Evolutionary conservation across 768 basidiomycete genomes (phyloP).

Genomic region (Antrodiella citrinella): DNA sequence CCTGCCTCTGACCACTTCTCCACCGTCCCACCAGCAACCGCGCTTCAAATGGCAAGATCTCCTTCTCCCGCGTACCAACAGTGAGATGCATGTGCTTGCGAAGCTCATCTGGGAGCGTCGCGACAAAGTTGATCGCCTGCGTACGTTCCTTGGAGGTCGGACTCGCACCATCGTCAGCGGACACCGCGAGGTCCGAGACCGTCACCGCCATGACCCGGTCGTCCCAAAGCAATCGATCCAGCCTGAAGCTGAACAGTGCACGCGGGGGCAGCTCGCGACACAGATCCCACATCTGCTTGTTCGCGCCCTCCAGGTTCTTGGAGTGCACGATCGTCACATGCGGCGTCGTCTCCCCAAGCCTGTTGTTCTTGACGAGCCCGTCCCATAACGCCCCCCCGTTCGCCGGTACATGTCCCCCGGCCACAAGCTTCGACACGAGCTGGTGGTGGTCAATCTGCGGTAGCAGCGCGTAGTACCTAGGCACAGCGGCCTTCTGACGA

Average conservation of each 20-base stretch:
- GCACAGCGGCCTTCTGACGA: slow-evolving; percentile 17
- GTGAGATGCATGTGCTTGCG: slow-evolving; percentile 70
- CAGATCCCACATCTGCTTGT: slow-evolving; percentile 36
- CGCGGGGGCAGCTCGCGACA: slow-evolving; percentile 32
- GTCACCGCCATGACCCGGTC: slow-evolving; percentile 73
- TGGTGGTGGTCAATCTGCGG: slow-evolving; percentile 59
- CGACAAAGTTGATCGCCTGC: slow-evolving; percentile 39
- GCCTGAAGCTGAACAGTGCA: slow-evolving; percentile 51
- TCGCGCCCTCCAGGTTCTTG: slow-evolving; percentile 31
- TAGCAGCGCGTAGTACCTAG: slow-evolving; percentile 74
- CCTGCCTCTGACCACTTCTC: slow-evolving; percentile 21
- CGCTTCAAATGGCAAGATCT: slow-evolving; percentile 61
- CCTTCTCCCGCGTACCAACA: slow-evolving; percentile 56
- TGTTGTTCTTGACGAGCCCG: slow-evolving; percentile 31
- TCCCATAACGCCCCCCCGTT: slow-evolving; percentile 39
- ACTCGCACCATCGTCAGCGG: slow-evolving; percentile 22
- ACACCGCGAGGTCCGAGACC: slow-evolving; percentile 48
- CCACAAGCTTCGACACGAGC: background rate
- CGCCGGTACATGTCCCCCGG: slow-evolving; percentile 28
- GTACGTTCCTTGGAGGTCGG: slow-evolving; percentile 20
- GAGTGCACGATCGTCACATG: slow-evolving; percentile 86
- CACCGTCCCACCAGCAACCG: slow-evolving; percentile 53
- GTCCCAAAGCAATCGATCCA: slow-evolving; percentile 68
- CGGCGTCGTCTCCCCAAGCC: slow-evolving; percentile 47
- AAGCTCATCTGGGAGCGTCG: slow-evolving; percentile 37